Evolutionary conservation across 116 monocot genomes (phyloP), one percentile per base, ranked within the genome.

Genomic region (Iris pallida): DNA sequence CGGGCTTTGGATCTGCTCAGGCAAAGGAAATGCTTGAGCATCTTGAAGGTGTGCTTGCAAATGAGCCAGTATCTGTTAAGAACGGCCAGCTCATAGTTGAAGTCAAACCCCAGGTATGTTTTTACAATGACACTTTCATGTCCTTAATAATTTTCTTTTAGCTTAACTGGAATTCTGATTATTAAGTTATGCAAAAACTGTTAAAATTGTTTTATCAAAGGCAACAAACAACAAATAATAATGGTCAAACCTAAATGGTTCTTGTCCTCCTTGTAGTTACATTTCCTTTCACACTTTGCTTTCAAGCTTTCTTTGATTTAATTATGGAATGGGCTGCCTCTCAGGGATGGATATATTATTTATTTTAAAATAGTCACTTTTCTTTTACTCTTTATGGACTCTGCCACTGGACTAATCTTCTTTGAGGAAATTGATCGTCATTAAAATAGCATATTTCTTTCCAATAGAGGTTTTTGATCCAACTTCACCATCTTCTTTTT

Each of bases 91-190:
- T 47, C 64, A 87, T 87, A 51, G 78, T 87, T 19, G 87, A 87
- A 83, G 83, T 87, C 13, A 87, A 87, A 59, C 87, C 83, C 69
- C 87, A 87, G 86, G 86, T 86, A 30, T 53, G 76, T 48, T 30
- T 30, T 30, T 30, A 18, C 86, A 89, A 68, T 89, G 89, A 73
- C 86, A 89, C 30, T 73, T 93, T 42, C 89, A 93, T 51, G 89
- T 89, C 62, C 72, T 93, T 5, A 86, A 93, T 71, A 93, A 73
- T 63, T 88, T 93, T 10, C 83, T 93, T 20, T 81, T 89, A 3
- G n/a, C n/a, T n/a, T n/a, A n/a, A 93, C 86, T 51, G 93, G 89
- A 40, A 89, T 89, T 2, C 86, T 89, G 14, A 76, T 74, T 55
- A 89, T 93, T 14, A 93, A 86, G 55, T 76, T 83, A 59, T 89